Evolutionary conservation across 2,329 filamentous ascomycete genomes (phyloP).

Genomic region (Cadophora malorum): DNA sequence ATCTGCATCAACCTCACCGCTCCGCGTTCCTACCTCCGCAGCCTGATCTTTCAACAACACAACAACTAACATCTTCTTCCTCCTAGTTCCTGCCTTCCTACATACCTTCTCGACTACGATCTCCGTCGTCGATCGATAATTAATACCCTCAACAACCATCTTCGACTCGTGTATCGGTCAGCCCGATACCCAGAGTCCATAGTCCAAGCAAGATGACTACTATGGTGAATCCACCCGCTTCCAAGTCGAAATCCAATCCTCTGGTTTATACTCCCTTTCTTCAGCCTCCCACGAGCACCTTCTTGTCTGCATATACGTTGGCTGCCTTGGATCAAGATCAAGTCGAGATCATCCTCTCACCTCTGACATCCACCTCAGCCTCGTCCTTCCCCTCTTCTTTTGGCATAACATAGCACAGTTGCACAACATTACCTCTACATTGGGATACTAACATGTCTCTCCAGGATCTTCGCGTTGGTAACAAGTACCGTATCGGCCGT

Average conservation of each 20-base stretch:
- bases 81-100: constrained; percentile 25
- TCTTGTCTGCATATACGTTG: constrained; percentile 39
- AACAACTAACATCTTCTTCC: constrained; percentile 35
- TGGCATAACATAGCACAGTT: constrained; percentile 17
- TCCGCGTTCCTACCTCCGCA: constrained; percentile 30
- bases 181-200: constrained; percentile 45
- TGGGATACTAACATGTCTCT: constrained; percentile 36
- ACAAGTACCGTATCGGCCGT: constrained; percentile 99
- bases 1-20: constrained; percentile 33
- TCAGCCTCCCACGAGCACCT: constrained; percentile 43
- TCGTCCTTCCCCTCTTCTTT: constrained; percentile 10
- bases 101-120: constrained; percentile 23
- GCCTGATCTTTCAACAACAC: constrained; percentile 28
- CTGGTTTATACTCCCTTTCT: constrained; percentile 50
- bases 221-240: constrained; percentile 58
- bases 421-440: constrained; percentile 14
- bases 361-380: constrained; percentile 16
- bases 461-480: constrained; percentile 97
- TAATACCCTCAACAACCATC: constrained; percentile 22
- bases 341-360: constrained; percentile 26
- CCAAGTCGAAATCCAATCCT: constrained; percentile 47
- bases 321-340: constrained; percentile 33
- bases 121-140: constrained; percentile 32
- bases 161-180: constrained; percentile 43
- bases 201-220: constrained; percentile 61